Conservation (phyloP, 176 grass and related monocot species). For the Hordeum vulgare region DNA sequence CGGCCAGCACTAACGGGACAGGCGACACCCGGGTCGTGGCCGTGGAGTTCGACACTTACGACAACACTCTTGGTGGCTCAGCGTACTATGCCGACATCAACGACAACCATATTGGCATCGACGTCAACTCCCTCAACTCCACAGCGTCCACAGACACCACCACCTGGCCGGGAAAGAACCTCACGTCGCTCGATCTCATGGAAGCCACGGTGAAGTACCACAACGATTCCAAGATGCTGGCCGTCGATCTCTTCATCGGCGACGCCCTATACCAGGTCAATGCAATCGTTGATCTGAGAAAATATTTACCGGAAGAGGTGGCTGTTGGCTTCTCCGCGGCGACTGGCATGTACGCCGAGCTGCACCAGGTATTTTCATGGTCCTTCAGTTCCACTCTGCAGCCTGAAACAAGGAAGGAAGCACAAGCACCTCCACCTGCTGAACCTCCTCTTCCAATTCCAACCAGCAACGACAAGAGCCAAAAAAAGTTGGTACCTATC, state of each 20-base stretch:
- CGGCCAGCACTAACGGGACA: background rate
- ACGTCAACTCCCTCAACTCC: too few relatives aligned
- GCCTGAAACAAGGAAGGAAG: too few relatives aligned
- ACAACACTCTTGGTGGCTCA: conserved; percentile 9
- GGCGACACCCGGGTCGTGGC: background rate
- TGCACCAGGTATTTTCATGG: background rate
- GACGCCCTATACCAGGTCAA: background rate
- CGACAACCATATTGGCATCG: conserved; percentile 1
- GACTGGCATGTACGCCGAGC: background rate
- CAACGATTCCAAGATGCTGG: background rate
- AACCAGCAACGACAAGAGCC: background rate
- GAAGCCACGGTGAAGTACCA: conserved; percentile 9
- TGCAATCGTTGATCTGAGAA: background rate
- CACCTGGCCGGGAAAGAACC: background rate
- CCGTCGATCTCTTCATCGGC: background rate
- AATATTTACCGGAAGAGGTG: background rate
- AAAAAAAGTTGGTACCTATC: background rate
- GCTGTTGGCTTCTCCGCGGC: background rate
- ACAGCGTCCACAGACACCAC: background rate
- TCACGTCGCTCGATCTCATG: background rate
- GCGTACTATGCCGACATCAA: conserved; percentile 55
- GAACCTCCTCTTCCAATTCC: too few relatives aligned
- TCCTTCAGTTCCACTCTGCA: background rate
- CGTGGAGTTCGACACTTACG: conserved; percentile 39
- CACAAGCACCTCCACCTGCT: too few relatives aligned